These are phyloP conservation scores for Aspergillus uvarum DNA, from an alignment of 2,329 filamentous ascomycete species.

Conservation along the genomic window DNA sequence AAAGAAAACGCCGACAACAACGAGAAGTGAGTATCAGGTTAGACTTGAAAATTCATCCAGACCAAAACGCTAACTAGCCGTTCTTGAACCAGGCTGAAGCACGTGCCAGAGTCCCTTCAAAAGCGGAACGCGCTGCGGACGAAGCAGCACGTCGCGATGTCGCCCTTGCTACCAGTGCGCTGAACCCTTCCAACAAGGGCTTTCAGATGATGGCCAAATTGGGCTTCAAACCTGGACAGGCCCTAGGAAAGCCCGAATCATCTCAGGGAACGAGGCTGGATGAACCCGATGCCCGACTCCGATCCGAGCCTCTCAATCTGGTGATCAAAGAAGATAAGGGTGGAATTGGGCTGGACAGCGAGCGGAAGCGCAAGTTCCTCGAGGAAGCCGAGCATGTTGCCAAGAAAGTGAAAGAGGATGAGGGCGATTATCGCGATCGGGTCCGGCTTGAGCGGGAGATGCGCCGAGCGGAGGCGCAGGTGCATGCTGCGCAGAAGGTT, in stretches of 20 bases:
- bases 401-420: constrained; percentile 64
- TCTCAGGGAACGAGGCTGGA: constrained; percentile 6
- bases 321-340: constrained; percentile 74
- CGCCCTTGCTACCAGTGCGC: constrained; percentile 71
- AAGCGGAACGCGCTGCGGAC: constrained; percentile 75
- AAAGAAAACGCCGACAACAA: constrained; percentile 56
- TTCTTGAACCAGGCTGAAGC: constrained; percentile 59
- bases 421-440: constrained; percentile 71
- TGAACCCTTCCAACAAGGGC: constrained; percentile 77
- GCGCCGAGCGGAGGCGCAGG: constrained; percentile 65
- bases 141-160: constrained; percentile 71
- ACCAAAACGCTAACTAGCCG: constrained; percentile 48
- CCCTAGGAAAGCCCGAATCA: constrained; percentile 64
- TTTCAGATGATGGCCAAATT: constrained; percentile 96
- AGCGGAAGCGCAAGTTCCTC: constrained; percentile 73
- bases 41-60: constrained; percentile 24
- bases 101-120: constrained; percentile 67
- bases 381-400: constrained; percentile 60
- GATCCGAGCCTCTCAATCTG: constrained; percentile 73
- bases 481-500: constrained; percentile 77
- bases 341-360: constrained; percentile 80
- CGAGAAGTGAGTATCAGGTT: constrained; percentile 43
- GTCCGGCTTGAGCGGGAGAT: constrained; percentile 69
- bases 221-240: constrained; percentile 76
- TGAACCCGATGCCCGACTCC: constrained; percentile 33